phyloP scores from a whole-genome alignment of 73 alveolate genomes.

The Stentor roeselii region DNA sequence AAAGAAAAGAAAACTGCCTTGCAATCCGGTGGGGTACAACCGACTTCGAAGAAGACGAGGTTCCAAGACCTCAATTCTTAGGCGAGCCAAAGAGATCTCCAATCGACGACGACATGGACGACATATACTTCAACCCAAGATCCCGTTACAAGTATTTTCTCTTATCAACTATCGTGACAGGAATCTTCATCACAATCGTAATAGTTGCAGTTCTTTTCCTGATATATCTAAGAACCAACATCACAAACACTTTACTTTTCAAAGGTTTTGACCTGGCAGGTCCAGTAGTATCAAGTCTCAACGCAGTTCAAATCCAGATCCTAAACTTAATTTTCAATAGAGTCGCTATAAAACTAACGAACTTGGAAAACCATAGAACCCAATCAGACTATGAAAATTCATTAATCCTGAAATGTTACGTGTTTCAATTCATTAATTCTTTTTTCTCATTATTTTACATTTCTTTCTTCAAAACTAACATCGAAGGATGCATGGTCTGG shows the following conservation, averaged over 20 bases:
- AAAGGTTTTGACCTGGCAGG: constrained; percentile 20
- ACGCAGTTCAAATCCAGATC: constrained; percentile 49
- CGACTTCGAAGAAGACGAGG: constrained; percentile 58
- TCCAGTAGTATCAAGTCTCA: constrained; percentile 33
- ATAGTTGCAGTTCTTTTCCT: constrained; percentile 43
- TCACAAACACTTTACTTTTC: background rate
- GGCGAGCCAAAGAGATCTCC: constrained; percentile 57
- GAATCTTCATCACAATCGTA: constrained; percentile 43
- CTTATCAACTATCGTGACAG: constrained; percentile 33
- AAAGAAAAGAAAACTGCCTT: constrained; percentile 40
- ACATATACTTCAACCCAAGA: constrained; percentile 33
- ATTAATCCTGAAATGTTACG: constrained; percentile 44
- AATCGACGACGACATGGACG: constrained; percentile 45
- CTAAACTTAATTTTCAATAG: constrained; percentile 44
- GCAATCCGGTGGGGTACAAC: constrained; percentile 59
- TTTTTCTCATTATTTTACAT: constrained; percentile 58
- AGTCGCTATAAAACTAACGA: constrained; percentile 39
- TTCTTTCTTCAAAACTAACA: constrained; percentile 43
- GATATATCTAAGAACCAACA: constrained; percentile 35
- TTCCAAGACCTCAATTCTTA: constrained; percentile 49
- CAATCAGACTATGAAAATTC: constrained; percentile 50
- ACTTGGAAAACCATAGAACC: constrained; percentile 59
- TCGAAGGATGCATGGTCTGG: constrained; percentile 21
- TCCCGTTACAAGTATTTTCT: constrained; percentile 33
- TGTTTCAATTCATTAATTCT: constrained; percentile 56